These are phyloP conservation scores for Globisporangium nodosum DNA, from an alignment of 352 stramenopile genomes.

Conservation along the genomic window DNA sequence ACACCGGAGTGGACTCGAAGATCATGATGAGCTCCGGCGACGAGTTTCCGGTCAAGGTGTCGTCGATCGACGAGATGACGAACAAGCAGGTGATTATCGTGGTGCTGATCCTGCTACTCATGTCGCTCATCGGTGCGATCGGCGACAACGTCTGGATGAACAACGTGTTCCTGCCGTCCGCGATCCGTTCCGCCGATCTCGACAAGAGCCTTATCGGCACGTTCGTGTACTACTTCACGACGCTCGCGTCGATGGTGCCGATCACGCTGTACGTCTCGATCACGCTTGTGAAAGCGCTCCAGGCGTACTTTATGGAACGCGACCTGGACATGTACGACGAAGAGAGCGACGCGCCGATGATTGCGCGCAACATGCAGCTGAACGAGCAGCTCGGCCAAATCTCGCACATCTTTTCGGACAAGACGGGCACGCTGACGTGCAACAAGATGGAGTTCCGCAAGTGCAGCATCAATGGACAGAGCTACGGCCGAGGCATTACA, in stretches of 20 bases:
- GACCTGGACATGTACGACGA: conserved; percentile 86
- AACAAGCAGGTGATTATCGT: conserved; percentile 84
- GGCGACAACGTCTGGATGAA: conserved; percentile 54
- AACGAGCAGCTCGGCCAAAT: conserved; percentile 90
- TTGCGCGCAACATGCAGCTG: conserved; percentile 82
- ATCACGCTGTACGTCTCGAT: conserved; percentile 89
- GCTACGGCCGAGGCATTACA: conserved; percentile 82
- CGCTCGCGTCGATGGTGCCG: conserved; percentile 77
- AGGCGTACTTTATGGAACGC: conserved; percentile 82
- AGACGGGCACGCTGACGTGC: conserved; percentile 83
- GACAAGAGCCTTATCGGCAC: conserved; percentile 42
- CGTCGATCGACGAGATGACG: conserved; percentile 81
- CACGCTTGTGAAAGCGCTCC: conserved; percentile 86
- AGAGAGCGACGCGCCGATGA: conserved; percentile 60
- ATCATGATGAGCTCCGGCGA: conserved; percentile 89
- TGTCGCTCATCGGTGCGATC: conserved; percentile 67
- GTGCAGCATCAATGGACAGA: conserved; percentile 72
- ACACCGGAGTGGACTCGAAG: conserved; percentile 90
- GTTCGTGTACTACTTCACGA: conserved; percentile 86
- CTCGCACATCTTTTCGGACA: conserved; percentile 97
- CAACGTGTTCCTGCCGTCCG: conserved; percentile 24
- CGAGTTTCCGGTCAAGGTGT: conserved; percentile 79
- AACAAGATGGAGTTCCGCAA: conserved; percentile 91
- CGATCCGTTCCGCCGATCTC: conserved; percentile 15
- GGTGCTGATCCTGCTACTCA: conserved; percentile 59